Evolutionary conservation across 2,329 filamentous ascomycete species (phyloP), one percentile per base, ranked within the genome.

Genomic region (Ascomycota sp.): DNA sequence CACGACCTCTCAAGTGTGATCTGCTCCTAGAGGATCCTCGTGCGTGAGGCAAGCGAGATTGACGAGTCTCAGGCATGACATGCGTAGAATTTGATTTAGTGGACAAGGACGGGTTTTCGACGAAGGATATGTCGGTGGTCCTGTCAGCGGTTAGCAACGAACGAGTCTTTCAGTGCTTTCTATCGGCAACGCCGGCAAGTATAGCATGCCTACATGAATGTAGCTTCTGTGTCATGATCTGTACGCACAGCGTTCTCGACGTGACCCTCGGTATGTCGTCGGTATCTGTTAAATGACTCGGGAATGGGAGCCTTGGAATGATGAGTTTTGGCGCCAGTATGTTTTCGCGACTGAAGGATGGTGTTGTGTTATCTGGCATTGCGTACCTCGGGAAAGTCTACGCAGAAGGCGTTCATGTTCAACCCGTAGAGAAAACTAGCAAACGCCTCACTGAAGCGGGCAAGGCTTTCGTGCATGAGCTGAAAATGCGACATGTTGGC

Each of bases 371-470:
- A 13, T 12, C 19, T n/a, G 30, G 9, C 11, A 11, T 12, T n/a
- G 32, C 48, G 30, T 55, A 83, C 83, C 69, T 98, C 89, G 0
- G 83, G 80, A 39, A 94, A 98, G 51, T 98, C 89, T 21, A 95
- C 85, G 50, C 86, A 95, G 50, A 95, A 98, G 1, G 89, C 89
- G 52, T 94, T 95, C 85, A 98, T 94, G 47, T 95, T 95, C 48
- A 98, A 53, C 2, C 89, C 89, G 44, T 95, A 98, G 27, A 98
- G 56, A 44, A 98, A 95, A 41, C 77, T 82, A 1, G 83, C 83
- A 52, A 98, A 98, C 46, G 79, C 91, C 61, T 98, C 89, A 52
- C 76, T 86, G 53, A 98, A 98, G 19, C 89, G 71, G 17, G 81
- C 72, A 40, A 98, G 55, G 44, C 81, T 92, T 58, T 95, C 86